Evolutionary conservation across 129 eudicot species (phyloP).

Genomic region (Pseudognaphalium luteoalbum): DNA sequence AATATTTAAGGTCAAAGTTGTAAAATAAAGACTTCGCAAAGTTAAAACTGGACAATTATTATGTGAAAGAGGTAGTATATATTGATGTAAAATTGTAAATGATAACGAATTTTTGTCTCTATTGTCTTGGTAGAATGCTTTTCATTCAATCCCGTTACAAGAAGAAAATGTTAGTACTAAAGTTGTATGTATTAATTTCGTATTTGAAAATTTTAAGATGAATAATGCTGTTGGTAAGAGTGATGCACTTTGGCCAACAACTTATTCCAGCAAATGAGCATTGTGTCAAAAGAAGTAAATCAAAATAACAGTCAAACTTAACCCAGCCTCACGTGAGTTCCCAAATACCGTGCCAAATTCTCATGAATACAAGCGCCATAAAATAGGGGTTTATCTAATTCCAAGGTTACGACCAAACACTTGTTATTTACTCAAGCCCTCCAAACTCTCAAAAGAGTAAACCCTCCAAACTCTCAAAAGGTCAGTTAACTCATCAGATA

Average conservation of each 20-base stretch:
- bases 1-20: too few species aligned
- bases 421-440: slow-evolving; percentile 36
- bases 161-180: too few species aligned
- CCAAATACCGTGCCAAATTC: slow-evolving; percentile 44
- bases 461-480: slow-evolving; percentile 32
- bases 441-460: slow-evolving; percentile 32
- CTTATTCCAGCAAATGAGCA: slow-evolving; percentile 35
- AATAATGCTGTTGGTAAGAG: slow-evolving; percentile 24
- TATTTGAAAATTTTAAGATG: neutral
- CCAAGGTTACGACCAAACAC: slow-evolving; percentile 24
- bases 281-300: slow-evolving; percentile 35
- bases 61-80: too few species aligned
- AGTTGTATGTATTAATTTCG: neutral
- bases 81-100: too few species aligned
- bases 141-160: too few species aligned
- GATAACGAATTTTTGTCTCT: too few species aligned
- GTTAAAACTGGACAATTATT: too few species aligned
- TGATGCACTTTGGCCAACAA: slow-evolving; percentile 32
- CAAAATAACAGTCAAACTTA: slow-evolving; percentile 52
- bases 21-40: too few species aligned
- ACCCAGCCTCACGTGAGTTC: slow-evolving; percentile 52
- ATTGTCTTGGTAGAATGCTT: too few species aligned
- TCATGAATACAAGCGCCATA: slow-evolving; percentile 34
- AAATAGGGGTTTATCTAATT: slow-evolving; percentile 23
- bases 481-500: slow-evolving; percentile 19